Evolutionary conservation across 208 protist species (phyloP).

Genomic region (Naegleria lovaniensis): DNA sequence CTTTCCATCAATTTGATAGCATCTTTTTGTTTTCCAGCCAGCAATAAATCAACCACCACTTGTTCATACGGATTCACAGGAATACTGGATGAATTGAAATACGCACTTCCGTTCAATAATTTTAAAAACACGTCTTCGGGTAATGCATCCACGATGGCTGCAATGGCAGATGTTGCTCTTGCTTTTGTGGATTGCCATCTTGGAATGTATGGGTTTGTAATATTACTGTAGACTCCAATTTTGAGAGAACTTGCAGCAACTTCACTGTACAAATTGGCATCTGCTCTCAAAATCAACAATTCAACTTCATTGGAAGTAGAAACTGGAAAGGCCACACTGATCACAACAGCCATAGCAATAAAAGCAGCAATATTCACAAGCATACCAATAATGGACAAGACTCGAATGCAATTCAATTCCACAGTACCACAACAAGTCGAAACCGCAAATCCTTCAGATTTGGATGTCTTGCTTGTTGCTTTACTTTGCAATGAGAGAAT

Average conservation of each 20-base stretch:
- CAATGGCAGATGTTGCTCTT: not conserved
- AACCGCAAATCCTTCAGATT: not conserved
- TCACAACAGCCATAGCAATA: not conserved
- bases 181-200: not conserved
- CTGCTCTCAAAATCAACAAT: not conserved
- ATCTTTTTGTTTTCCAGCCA: not conserved
- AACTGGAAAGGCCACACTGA: not conserved
- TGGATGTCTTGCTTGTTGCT: not conserved
- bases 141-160: not conserved
- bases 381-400: not conserved
- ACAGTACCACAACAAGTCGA: not conserved
- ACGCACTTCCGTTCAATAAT: not conserved
- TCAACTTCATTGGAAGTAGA: not conserved
- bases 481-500: not conserved
- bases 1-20: not conserved
- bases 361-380: not conserved
- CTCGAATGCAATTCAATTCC: not conserved
- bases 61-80: not conserved
- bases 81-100: not conserved
- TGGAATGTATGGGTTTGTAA: not conserved
- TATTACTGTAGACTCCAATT: not conserved
- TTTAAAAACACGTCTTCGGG: not conserved
- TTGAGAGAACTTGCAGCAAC: not conserved
- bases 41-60: not conserved
- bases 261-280: not conserved